Percentiles rank a stretch among this genome's conserved stretches.
These are phyloP conservation scores for Suillus tomentosus DNA, from an alignment of 768 basidiomycete species.

Conservation along the genomic window DNA sequence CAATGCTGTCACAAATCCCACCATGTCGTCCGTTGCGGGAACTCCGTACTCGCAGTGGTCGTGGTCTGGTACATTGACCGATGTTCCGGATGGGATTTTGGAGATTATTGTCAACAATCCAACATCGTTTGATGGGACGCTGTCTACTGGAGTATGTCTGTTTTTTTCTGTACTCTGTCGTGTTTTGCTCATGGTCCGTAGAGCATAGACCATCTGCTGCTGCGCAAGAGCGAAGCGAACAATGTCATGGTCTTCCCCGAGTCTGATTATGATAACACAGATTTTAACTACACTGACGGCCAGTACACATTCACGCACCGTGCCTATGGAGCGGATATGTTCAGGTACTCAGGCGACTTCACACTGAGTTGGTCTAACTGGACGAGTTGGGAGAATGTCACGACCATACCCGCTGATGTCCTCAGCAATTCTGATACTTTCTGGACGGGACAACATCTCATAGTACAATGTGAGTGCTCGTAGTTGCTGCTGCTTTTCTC, in stretches of 20 bases:
- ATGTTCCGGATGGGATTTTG: too few relatives aligned
- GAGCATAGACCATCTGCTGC: conserved; percentile 70
- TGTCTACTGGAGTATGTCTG: too few relatives aligned
- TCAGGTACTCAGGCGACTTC: conserved; percentile 87
- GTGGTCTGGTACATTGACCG: too few relatives aligned
- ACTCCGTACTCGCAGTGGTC: too few relatives aligned
- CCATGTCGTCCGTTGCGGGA: too few relatives aligned
- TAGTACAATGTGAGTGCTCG: conserved; percentile 74
- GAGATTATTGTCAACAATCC: too few relatives aligned
- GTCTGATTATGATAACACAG: conserved; percentile 69
- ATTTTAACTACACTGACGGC: conserved; percentile 59
- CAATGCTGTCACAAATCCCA: too few relatives aligned
- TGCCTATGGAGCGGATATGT: conserved; percentile 86
- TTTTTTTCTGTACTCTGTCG: too few relatives aligned
- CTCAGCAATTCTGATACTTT: conserved; percentile 54
- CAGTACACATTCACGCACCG: conserved; percentile 79
- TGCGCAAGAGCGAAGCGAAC: conserved; percentile 73
- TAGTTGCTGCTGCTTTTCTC: conserved; percentile 6
- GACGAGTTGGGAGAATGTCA: conserved; percentile 75
- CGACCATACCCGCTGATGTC: conserved; percentile 56
- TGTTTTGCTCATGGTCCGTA: too few relatives aligned
- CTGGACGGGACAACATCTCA: conserved; percentile 85
- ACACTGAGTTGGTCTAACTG: conserved; percentile 78
- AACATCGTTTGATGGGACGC: too few relatives aligned
- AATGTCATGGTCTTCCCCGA: conserved; percentile 88